A percentile compares a stretch with the other conserved stretches of the same genome.
Conservation (phyloP, 441 rosid species). For the Bocquillonia castaneifolia region DNA sequence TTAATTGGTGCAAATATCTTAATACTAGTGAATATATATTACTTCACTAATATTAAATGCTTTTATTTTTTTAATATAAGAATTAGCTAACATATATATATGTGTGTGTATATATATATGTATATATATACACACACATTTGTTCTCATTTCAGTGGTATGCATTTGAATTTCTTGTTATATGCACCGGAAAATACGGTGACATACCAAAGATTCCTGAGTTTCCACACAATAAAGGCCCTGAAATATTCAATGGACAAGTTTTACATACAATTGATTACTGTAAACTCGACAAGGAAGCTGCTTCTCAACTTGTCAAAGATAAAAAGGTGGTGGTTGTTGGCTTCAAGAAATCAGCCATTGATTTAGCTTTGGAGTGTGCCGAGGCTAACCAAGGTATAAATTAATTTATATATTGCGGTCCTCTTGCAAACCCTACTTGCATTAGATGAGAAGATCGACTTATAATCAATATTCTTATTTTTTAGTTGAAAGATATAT, state of each 20-base stretch:
- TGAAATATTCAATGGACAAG: conserved; percentile 57
- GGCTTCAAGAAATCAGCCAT: conserved; percentile 90
- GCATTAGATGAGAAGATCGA: too few relatives aligned
- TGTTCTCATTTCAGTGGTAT: conserved; percentile 46
- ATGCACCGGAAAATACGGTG: conserved; percentile 81
- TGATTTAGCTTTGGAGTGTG: conserved; percentile 85
- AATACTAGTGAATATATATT: too few relatives aligned
- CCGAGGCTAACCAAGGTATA: conserved; percentile 76
- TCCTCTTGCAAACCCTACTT: too few relatives aligned
- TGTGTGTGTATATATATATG: too few relatives aligned
- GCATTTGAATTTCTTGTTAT: conserved; percentile 68
- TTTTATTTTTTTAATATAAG: too few relatives aligned
- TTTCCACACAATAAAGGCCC: conserved; percentile 59
- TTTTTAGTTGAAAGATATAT: too few relatives aligned
- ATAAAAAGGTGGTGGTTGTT: conserved; percentile 59
- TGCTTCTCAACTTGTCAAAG: conserved; percentile 45
- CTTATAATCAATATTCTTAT: too few relatives aligned
- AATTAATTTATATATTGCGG: too few relatives aligned
- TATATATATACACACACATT: too few relatives aligned
- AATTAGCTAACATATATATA: too few relatives aligned
- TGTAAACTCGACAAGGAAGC: conserved; percentile 69
- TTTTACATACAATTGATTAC: conserved; percentile 67
- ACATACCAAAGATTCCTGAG: conserved; percentile 51
- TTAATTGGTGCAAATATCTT: too few relatives aligned
- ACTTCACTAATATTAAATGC: too few relatives aligned